Evolutionary conservation across 1,284 basidiomycete genomes (phyloP).

Genomic region (Microbotryomycetes sp.): DNA sequence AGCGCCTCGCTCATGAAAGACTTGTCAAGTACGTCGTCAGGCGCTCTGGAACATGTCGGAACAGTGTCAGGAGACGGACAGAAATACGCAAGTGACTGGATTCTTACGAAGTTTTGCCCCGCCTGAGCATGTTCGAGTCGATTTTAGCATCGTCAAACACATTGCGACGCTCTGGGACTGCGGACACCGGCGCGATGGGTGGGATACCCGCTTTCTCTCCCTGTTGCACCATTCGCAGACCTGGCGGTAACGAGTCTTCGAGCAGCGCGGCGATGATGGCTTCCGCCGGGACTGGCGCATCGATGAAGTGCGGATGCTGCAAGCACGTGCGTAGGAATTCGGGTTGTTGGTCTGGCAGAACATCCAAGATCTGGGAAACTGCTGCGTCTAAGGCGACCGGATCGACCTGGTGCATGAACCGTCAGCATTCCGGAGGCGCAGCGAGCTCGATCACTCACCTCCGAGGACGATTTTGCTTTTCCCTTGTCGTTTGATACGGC

Average conservation of each 20-base stretch:
- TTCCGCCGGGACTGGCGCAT: conserved; percentile 40
- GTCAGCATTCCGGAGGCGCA: no score
- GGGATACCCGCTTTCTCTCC: background rate
- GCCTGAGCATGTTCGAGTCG: conserved; percentile 47
- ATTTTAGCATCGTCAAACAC: conserved; percentile 63
- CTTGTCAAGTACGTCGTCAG: no score
- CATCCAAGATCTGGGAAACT: conserved; percentile 59
- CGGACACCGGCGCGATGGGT: background rate
- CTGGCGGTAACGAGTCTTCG: conserved; percentile 52
- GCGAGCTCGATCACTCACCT: no score
- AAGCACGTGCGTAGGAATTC: conserved; percentile 56
- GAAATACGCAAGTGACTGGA: no score
- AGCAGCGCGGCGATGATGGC: conserved; percentile 59
- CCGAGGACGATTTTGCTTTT: background rate
- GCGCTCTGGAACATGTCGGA: no score
- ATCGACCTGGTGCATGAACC: background rate
- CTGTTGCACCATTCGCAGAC: conserved; percentile 11
- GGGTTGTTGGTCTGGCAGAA: conserved; percentile 55
- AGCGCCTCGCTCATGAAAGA: conserved; percentile 12
- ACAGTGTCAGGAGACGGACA: no score
- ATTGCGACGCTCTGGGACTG: conserved; percentile 51
- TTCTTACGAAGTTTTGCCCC: conserved; percentile 57
- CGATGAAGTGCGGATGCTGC: conserved; percentile 44
- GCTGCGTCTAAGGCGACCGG: conserved; percentile 49
- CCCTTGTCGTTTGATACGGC: background rate